Percentiles rank a stretch among this genome's conserved stretches.
Conservation (phyloP, 305 asterid genomes). For the Fraxinus baroniana region DNA sequence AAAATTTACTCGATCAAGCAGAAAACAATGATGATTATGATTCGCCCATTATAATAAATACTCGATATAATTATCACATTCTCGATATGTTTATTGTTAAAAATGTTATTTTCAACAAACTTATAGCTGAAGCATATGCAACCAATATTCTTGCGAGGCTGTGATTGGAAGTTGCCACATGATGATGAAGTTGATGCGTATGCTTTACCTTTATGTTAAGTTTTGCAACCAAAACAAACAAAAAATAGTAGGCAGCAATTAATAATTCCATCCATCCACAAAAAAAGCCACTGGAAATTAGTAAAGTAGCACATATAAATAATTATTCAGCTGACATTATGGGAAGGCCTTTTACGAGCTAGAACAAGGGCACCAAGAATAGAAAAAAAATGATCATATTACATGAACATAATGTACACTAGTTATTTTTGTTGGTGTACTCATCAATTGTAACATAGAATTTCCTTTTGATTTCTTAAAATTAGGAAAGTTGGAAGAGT, state of each 20-base stretch:
- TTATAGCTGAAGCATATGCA: slow-evolving; percentile 95
- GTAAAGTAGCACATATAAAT: not conserved
- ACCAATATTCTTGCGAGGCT: slow-evolving; percentile 76
- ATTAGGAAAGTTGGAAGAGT: too few species aligned
- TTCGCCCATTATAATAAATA: not conserved
- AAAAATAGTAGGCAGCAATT: not conserved
- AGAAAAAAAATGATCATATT: too few species aligned
- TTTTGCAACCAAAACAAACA: slow-evolving; percentile 41
- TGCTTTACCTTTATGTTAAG: slow-evolving; percentile 53
- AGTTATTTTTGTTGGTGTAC: too few species aligned
- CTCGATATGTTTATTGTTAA: slow-evolving; percentile 2
- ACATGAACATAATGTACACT: too few species aligned
- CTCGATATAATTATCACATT: slow-evolving; percentile 4
- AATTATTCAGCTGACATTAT: not conserved
- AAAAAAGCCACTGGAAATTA: not conserved
- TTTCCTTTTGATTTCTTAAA: too few species aligned
- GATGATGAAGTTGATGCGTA: slow-evolving; percentile 29
- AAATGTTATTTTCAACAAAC: slow-evolving; percentile 24
- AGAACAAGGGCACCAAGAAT: not conserved
- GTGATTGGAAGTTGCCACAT: slow-evolving; percentile 49
- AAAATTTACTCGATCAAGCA: not conserved
- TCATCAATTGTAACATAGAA: too few species aligned
- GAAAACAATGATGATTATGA: not conserved
- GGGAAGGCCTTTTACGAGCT: not conserved
- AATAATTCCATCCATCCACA: not conserved